phyloP scores from a whole-genome alignment of 176 grass and related monocot species.

The Rhynchospora breviuscula region DNA sequence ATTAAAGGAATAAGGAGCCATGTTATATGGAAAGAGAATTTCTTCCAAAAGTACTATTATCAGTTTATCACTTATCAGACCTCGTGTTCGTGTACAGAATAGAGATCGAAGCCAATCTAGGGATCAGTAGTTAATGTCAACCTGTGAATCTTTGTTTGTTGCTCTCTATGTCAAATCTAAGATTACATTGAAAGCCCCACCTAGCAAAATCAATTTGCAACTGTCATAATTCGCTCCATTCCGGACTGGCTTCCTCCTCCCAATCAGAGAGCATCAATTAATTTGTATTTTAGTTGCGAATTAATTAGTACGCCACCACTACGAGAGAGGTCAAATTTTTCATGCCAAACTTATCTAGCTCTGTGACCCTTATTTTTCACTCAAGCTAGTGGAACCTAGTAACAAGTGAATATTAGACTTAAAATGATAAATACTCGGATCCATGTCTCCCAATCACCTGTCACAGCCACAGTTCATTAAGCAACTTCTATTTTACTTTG shows the following conservation, averaged over 20 bases:
- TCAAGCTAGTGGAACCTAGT: neutral
- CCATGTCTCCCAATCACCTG: slow-evolving; percentile 14
- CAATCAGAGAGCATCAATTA: no score
- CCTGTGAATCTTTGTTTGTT: neutral
- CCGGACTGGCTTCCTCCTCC: no score
- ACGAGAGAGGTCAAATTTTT: no score
- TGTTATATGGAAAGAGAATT: neutral
- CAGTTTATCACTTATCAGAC: neutral
- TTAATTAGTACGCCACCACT: no score
- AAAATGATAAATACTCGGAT: slow-evolving; percentile 7
- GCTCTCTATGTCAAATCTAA: neutral
- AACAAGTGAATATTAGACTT: neutral
- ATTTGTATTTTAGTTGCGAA: no score
- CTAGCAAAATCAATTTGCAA: no score
- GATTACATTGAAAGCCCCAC: no score
- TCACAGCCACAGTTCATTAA: neutral
- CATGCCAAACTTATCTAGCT: no score
- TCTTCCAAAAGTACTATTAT: no score
- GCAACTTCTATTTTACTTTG: slow-evolving; percentile 14
- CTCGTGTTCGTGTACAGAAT: no score
- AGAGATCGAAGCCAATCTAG: neutral
- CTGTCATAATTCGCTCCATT: no score
- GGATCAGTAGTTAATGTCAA: neutral
- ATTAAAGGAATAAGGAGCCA: no score
- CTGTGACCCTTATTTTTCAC: neutral